phyloP scores from a whole-genome alignment of 2,329 filamentous ascomycete genomes.

The Epichloe brachyelytri region DNA sequence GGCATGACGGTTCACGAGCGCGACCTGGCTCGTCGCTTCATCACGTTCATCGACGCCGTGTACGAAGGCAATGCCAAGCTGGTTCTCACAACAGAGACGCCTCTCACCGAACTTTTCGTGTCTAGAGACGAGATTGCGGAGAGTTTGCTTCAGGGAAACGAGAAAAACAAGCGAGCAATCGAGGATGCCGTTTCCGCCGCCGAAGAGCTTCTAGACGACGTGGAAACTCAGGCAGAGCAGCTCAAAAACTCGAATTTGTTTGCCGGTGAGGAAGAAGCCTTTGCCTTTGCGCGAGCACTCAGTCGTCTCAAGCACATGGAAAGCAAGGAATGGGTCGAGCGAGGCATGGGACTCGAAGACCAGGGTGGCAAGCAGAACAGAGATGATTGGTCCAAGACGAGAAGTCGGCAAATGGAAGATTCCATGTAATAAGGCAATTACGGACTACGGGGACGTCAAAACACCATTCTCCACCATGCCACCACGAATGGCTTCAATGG shows the following conservation, averaged over 20 bases:
- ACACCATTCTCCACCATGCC: too few species aligned
- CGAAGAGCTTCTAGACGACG: constrained; percentile 72
- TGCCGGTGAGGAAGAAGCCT: constrained; percentile 87
- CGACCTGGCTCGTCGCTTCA: constrained; percentile 83
- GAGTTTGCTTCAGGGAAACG: constrained; percentile 35
- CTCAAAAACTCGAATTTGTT: constrained; percentile 82
- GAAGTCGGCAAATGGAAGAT: constrained; percentile 56
- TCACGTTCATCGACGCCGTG: constrained; percentile 93
- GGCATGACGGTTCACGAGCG: constrained; percentile 80
- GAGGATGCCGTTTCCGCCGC: constrained; percentile 16
- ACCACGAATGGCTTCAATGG: too few species aligned
- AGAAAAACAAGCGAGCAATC: constrained; percentile 16
- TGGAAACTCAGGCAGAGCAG: constrained; percentile 72
- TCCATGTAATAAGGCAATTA: constrained; percentile 39
- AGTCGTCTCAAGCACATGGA: constrained; percentile 86
- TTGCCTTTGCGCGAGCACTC: constrained; percentile 85
- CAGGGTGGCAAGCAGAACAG: constrained; percentile 51
- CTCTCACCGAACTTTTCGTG: constrained; percentile 75
- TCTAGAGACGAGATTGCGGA: constrained; percentile 56
- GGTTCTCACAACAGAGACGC: constrained; percentile 79
- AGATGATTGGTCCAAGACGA: constrained; percentile 51
- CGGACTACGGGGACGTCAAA: not conserved
- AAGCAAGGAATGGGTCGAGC: constrained; percentile 85
- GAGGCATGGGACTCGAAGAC: constrained; percentile 55
- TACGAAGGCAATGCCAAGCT: constrained; percentile 92